These are phyloP conservation scores for Bryoerythrophyllum caledonicum DNA, from an alignment of 225 moss, liverwort and hornwort species.

Conservation along the genomic window DNA sequence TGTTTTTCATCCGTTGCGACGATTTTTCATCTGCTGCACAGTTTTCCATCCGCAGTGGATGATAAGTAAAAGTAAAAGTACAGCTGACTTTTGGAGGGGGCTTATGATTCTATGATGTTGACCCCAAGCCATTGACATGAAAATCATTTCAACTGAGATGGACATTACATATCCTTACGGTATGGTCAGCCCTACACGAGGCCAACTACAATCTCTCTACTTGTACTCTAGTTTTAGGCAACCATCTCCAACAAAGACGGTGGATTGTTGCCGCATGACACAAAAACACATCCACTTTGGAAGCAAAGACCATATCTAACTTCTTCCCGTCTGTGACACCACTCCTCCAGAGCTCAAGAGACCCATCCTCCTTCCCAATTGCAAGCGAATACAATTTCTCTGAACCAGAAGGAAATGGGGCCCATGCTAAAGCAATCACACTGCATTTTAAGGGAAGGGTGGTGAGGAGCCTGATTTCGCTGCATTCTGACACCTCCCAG, in stretches of 20 bases:
- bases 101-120: no score
- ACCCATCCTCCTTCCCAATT: slow-evolving; percentile 88
- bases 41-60: no score
- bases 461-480: slow-evolving; percentile 45
- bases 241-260: slow-evolving; percentile 67
- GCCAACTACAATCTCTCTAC: slow-evolving; percentile 50
- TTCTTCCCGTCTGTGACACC: no score
- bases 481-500: slow-evolving; percentile 58
- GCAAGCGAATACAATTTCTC: slow-evolving; percentile 53
- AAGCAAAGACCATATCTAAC: slow-evolving; percentile 42
- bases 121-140: not conserved
- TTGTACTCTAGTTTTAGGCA: slow-evolving; percentile 20
- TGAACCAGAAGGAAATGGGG: slow-evolving; percentile 34
- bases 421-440: slow-evolving; percentile 87
- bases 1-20: no score
- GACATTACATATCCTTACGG: slow-evolving; percentile 53
- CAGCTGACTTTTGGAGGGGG: no score
- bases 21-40: no score
- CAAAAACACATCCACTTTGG: slow-evolving; percentile 46
- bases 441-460: slow-evolving; percentile 67
- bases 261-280: slow-evolving; percentile 82
- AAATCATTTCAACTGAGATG: slow-evolving; percentile 23
- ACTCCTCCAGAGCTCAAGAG: slow-evolving; percentile 78
- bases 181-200: slow-evolving; percentile 62
- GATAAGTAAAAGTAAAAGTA: no score